Base-by-base conservation (phyloP, 2,329 filamentous ascomycete genomes). In the Xylariales sp. region DNA sequence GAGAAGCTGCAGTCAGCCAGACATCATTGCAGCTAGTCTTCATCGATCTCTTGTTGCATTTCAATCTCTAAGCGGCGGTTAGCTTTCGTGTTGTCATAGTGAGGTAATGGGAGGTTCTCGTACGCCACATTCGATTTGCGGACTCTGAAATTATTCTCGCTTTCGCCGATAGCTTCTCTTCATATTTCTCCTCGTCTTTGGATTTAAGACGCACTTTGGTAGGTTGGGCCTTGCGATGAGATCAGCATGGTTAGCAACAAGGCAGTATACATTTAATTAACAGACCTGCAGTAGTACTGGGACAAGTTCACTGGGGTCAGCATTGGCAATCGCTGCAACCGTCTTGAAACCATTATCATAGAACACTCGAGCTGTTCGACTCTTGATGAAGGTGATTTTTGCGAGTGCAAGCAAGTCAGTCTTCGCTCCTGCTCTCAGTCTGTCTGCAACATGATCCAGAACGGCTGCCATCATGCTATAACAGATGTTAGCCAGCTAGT, bases 261-360 rank as follows among this genome's bases (percentile, higher is more conserved):
- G 8, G 15, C 11, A 4, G 8, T 11, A 14, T 11, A 21, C 12
- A 43, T 34, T 19, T 38, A 53, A 44, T 44, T 32, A 24, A 49
- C 66, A 50, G 54, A 80, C 80, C 71, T 86, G 82, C 68, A 86
- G 75, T 38, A 90, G 65, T n/a, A 89, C 65, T 5, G 84, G 83
- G 2, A 88, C 68, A 18, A 89, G 65, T 47, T 86, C 84, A 45
- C 73, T 73, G 0, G 80, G 73, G 46, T 84, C 75, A 1, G 84
- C 82, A 50, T 84, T 84, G 4, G 85, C 83, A 35, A 90, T 68
- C 3, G 77, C 71, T 25, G 80, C 78, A 20, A 88, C 66, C 18
- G 76, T 82, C 52, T 78, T 82, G 54, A 84, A 84, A 2, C 86
- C 86, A 57, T 84, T 88, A 43, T 89, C 86, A 71, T 84, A 86